A percentile compares a stretch with the other conserved stretches of the same genome.
phyloP scores from a whole-genome alignment of 768 basidiomycete species.

The Mycena venus region DNA sequence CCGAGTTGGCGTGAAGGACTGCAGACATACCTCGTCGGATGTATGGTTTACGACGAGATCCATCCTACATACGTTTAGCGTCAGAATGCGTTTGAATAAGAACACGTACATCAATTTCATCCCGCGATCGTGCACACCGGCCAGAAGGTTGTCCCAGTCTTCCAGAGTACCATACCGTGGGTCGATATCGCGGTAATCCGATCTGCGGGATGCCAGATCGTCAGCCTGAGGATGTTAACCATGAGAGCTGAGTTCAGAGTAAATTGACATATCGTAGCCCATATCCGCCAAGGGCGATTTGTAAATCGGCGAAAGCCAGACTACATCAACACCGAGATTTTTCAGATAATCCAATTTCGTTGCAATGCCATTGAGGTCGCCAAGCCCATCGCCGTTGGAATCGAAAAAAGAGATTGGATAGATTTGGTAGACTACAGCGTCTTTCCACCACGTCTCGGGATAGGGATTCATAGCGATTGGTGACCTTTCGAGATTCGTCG shows the following conservation, averaged over 20 bases:
- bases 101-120: constrained; percentile 77
- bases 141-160: constrained; percentile 70
- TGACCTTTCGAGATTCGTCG: background rate
- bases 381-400: constrained; percentile 78
- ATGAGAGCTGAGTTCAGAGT: background rate
- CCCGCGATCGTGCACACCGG: constrained; percentile 68
- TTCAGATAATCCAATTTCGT: constrained; percentile 78
- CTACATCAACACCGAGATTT: constrained; percentile 73
- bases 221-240: background rate
- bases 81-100: background rate
- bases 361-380: constrained; percentile 77
- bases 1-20: background rate
- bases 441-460: constrained; percentile 67
- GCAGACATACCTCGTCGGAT: constrained; percentile 65
- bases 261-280: constrained; percentile 77
- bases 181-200: constrained; percentile 76
- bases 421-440: constrained; percentile 74
- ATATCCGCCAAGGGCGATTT: constrained; percentile 77
- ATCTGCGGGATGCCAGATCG: constrained; percentile 51
- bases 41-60: constrained; percentile 85
- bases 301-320: constrained; percentile 84
- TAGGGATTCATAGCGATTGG: background rate
- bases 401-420: constrained; percentile 81
- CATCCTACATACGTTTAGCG: constrained; percentile 59
- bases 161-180: constrained; percentile 73